phyloP scores from a whole-genome alignment of 2,329 filamentous ascomycete species.

The Grosmannia huntii region DNA sequence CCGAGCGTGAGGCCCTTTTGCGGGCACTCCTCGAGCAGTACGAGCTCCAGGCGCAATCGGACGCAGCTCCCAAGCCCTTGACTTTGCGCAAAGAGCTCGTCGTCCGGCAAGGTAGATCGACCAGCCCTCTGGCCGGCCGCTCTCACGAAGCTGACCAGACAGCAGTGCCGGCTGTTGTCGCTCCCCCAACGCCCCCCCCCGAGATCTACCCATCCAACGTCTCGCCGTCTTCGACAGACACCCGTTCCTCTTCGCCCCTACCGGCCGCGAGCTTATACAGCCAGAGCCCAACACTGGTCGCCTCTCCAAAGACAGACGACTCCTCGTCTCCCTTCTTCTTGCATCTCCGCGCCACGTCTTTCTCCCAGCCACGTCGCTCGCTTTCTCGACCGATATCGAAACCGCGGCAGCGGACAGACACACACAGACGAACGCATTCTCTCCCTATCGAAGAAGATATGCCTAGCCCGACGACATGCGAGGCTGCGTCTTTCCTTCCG shows the following conservation, averaged over 20 bases:
- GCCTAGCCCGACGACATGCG: neutral
- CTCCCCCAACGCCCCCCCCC: neutral
- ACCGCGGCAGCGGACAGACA: neutral
- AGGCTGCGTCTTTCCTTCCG: neutral
- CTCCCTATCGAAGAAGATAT: constrained; percentile 13
- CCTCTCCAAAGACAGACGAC: constrained; percentile 16
- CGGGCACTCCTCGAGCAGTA: constrained; percentile 21
- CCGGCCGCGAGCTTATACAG: neutral
- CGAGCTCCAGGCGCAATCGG: neutral
- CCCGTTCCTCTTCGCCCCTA: neutral
- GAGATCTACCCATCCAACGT: neutral
- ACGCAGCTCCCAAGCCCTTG: constrained; percentile 21
- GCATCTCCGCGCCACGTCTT: constrained; percentile 32
- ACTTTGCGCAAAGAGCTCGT: neutral
- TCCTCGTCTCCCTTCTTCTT: constrained; percentile 34
- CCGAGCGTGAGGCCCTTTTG: constrained; percentile 20
- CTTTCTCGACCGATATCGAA: neutral
- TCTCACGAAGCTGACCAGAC: neutral
- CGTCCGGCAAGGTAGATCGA: neutral
- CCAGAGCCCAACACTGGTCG: neutral
- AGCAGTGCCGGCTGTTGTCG: neutral
- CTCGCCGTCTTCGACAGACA: neutral
- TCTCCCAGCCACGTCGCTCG: constrained; percentile 7
- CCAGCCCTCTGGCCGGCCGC: neutral
- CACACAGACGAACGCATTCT: constrained; percentile 2